A percentile compares a stretch with the other conserved stretches of the same genome.
Evolutionary conservation across 2,329 filamentous ascomycete genomes (phyloP).

Genomic region (Bertia moriformis): DNA sequence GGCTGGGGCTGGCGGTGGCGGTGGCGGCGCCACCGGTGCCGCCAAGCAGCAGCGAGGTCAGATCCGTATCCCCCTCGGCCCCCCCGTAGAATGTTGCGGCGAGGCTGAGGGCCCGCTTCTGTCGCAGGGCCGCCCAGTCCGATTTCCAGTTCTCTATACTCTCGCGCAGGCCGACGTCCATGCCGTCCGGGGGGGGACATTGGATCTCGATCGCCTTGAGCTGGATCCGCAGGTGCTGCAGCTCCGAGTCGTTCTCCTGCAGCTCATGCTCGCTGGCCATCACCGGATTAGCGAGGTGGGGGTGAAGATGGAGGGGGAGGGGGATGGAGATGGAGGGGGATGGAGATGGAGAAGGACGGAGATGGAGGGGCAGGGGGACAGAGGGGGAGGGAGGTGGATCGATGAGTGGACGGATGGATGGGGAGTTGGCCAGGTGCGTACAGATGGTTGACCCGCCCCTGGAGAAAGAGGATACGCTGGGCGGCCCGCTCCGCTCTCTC

Average conservation of each 20-base stretch:
- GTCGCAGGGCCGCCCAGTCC: conserved; percentile 38
- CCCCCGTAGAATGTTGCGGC: no score
- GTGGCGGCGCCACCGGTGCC: no score
- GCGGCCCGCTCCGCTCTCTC: conserved; percentile 40
- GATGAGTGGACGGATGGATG: neutral
- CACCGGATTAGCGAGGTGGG: conserved; percentile 6
- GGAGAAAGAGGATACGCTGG: conserved; percentile 42
- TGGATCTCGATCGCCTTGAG: conserved; percentile 48
- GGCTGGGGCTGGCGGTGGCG: no score
- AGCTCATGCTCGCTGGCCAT: conserved; percentile 41
- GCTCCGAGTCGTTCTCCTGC: conserved; percentile 40
- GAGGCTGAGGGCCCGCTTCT: conserved; percentile 22
- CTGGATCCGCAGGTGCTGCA: conserved; percentile 45
- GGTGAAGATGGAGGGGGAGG: neutral
- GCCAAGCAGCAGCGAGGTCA: no score
- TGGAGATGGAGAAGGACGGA: conserved; percentile 2
- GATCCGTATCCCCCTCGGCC: no score
- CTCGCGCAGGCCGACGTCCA: conserved; percentile 35
- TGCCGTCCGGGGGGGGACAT: conserved; percentile 11
- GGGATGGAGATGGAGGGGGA: conserved; percentile 7
- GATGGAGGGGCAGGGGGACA: conserved; percentile 1
- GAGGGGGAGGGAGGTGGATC: neutral
- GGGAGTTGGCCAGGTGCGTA: conserved; percentile 15
- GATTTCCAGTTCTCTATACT: conserved; percentile 47
- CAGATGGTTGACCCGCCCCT: conserved; percentile 42